phyloP scores from a whole-genome alignment of 768 basidiomycete species.

The Tricholoma bakamatsutake region DNA sequence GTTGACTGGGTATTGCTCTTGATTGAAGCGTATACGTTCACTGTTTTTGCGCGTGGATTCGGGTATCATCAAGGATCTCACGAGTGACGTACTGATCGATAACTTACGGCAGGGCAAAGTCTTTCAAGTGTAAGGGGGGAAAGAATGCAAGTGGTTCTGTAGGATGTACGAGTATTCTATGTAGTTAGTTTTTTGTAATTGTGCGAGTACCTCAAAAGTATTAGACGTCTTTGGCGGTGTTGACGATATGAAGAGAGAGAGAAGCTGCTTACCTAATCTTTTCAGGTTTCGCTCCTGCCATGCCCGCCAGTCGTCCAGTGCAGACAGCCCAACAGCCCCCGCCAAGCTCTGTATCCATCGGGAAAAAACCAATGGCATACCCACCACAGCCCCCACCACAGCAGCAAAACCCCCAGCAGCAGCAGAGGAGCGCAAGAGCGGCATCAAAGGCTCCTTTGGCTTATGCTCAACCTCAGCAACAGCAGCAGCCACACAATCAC shows the following conservation, averaged over 20 bases:
- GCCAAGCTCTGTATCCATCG: conserved; percentile 80
- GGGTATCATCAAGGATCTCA: too few species aligned
- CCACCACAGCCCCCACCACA: conserved; percentile 28
- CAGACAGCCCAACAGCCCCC: conserved; percentile 29
- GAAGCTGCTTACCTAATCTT: conserved; percentile 20
- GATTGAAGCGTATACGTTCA: too few species aligned
- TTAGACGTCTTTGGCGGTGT: background rate
- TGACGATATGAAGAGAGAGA: background rate
- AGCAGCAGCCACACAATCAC: conserved; percentile 28
- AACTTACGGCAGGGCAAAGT: too few species aligned
- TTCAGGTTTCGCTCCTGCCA: conserved; percentile 21
- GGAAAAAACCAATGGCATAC: conserved; percentile 91
- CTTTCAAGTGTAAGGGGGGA: too few species aligned
- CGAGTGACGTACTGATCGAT: too few species aligned
- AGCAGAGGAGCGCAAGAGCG: conserved; percentile 39
- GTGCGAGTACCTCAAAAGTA: background rate
- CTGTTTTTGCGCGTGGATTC: too few species aligned
- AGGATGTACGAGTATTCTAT: too few species aligned
- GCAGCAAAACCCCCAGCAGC: conserved; percentile 25
- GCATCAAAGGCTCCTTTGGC: conserved; percentile 43
- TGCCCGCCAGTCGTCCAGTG: conserved; percentile 19
- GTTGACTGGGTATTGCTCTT: too few species aligned
- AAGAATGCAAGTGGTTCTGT: too few species aligned
- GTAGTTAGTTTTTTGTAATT: background rate
- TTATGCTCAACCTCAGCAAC: conserved; percentile 25